Conservation (phyloP, 192 early-diverging fungal genomes). For the Coemansia umbellata region DNA sequence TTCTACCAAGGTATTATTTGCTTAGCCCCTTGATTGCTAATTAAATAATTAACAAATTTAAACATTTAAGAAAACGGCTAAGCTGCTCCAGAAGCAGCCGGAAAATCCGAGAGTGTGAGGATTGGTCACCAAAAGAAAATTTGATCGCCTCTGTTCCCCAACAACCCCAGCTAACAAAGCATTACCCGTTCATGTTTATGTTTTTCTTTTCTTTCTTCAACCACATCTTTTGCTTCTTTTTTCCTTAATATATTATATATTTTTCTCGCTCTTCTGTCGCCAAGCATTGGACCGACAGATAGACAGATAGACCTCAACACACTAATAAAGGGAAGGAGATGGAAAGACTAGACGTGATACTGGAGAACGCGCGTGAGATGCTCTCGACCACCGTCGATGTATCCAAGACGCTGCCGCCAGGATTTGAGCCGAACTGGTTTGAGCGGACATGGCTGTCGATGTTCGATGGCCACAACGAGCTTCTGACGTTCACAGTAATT, state of each 20-base stretch:
- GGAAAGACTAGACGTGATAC: conserved; percentile 14
- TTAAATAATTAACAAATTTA: too few species aligned
- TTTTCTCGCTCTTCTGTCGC: not conserved
- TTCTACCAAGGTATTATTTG: too few species aligned
- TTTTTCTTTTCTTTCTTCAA: conserved; percentile 3
- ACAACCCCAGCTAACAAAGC: too few species aligned
- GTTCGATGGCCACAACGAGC: conserved; percentile 68
- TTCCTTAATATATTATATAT: not conserved
- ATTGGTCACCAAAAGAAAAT: too few species aligned
- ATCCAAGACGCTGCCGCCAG: conserved; percentile 22
- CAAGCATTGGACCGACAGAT: not conserved
- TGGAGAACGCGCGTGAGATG: conserved; percentile 31
- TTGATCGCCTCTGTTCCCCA: too few species aligned
- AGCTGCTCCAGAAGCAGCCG: too few species aligned
- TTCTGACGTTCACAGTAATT: conserved; percentile 66
- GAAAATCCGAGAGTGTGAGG: too few species aligned
- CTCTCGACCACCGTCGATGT: conserved; percentile 34
- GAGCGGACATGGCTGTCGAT: conserved; percentile 62
- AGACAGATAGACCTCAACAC: not conserved
- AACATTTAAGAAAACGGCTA: too few species aligned
- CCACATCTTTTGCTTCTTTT: not conserved
- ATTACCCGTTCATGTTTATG: too few species aligned
- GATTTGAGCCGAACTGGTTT: conserved; percentile 39
- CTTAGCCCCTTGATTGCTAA: too few species aligned
- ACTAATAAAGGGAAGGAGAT: not conserved